These are phyloP conservation scores for Aschersonia sp. DNA, from an alignment of 2,329 filamentous ascomycete genomes.

Conservation along the genomic window DNA sequence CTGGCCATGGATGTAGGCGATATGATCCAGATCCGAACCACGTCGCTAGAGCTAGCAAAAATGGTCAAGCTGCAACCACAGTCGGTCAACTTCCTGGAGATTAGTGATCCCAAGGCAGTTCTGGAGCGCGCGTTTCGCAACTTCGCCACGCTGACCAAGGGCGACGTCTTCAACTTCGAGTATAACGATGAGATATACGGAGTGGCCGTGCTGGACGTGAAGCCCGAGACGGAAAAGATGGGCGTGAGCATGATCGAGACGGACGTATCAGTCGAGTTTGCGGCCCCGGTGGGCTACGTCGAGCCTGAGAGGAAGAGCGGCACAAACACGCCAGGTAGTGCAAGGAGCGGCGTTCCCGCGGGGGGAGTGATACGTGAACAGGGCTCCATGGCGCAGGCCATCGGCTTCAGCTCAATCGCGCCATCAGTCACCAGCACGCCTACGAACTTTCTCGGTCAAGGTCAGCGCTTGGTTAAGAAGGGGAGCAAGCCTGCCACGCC, in stretches of 20 bases:
- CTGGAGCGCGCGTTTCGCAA: slow-evolving; percentile 93
- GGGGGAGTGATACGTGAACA: slow-evolving; percentile 70
- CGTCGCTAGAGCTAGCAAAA: slow-evolving; percentile 75
- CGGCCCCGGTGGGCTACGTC: slow-evolving; percentile 83
- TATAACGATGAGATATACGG: slow-evolving; percentile 94
- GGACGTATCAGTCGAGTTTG: slow-evolving; percentile 92
- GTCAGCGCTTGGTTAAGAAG: slow-evolving; percentile 81
- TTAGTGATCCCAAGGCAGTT: slow-evolving; percentile 92
- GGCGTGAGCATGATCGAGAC: slow-evolving; percentile 93
- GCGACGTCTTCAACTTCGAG: slow-evolving; percentile 88
- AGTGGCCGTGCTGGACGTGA: slow-evolving; percentile 86
- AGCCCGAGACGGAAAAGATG: slow-evolving; percentile 70
- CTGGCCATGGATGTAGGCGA: slow-evolving; percentile 83
- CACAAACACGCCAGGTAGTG: slow-evolving; percentile 72
- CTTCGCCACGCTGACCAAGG: slow-evolving; percentile 85
- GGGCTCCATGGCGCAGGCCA: slow-evolving; percentile 93
- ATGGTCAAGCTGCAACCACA: slow-evolving; percentile 97
- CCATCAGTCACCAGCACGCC: slow-evolving; percentile 57
- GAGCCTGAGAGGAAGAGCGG: slow-evolving; percentile 69
- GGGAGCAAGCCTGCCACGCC: slow-evolving; percentile 61
- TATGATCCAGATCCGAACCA: slow-evolving; percentile 88
- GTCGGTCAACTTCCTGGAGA: slow-evolving; percentile 85
- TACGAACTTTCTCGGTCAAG: slow-evolving; percentile 67
- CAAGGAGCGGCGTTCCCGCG: slow-evolving; percentile 45
- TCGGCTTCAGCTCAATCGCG: slow-evolving; percentile 87